Conservation (phyloP, 1,139 yeast species). For the Blastobotrys apis region DNA sequence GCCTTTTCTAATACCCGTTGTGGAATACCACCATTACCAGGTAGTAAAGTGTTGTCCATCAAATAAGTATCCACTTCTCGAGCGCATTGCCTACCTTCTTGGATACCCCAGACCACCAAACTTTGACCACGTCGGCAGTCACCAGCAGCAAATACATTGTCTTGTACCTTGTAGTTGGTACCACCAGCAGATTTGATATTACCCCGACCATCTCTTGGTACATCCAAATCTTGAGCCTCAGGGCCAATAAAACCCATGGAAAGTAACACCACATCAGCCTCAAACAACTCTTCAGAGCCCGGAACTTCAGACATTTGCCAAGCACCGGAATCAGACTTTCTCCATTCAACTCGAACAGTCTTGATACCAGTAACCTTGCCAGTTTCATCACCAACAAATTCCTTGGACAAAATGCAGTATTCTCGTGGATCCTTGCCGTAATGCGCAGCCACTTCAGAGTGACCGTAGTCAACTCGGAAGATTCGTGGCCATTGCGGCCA, state of each 20-base stretch:
- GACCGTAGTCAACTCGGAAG: conserved; percentile 97
- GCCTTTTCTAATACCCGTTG: conserved; percentile 47
- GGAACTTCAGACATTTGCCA: conserved; percentile 99
- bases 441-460: conserved; percentile 88
- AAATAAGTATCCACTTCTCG: conserved; percentile 80
- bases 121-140: conserved; percentile 99
- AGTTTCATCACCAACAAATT: conserved; percentile 88
- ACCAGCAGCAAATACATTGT: conserved; percentile 88
- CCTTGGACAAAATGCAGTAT: conserved; percentile 90
- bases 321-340: conserved; percentile 88
- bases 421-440: conserved; percentile 98
- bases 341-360: conserved; percentile 98
- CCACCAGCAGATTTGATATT: conserved; percentile 54
- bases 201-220: conserved; percentile 78
- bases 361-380: conserved; percentile 90
- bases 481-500: conserved; percentile 99
- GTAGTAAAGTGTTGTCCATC: conserved; percentile 76
- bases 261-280: conserved; percentile 87
- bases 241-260: conserved; percentile 99
- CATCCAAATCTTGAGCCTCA: conserved; percentile 72
- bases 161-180: conserved; percentile 60
- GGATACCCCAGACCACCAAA: conserved; percentile 98
- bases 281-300: conserved; percentile 88
- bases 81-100: conserved; percentile 98
- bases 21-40: conserved; percentile 90